Percentiles rank a stretch among this genome's conserved stretches.
Conservation (phyloP, 1,284 basidiomycete genomes). For the Leucoagaricus sp. region DNA sequence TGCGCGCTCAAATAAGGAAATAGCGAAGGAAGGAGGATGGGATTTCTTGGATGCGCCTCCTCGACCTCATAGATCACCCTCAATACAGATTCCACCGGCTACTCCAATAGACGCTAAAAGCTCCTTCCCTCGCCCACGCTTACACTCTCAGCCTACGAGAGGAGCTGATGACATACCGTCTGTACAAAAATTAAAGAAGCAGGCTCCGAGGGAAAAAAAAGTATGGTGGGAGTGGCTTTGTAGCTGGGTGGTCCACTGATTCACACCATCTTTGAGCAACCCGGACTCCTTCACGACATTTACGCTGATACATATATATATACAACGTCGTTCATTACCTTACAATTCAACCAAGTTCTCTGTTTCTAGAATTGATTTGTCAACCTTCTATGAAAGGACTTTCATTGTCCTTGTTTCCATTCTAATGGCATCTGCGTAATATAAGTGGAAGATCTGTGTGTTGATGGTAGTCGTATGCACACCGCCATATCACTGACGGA, state of each 20-base stretch:
- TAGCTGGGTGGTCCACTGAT: background rate
- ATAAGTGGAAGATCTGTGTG: background rate
- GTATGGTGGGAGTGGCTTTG: background rate
- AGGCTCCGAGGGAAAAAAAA: background rate
- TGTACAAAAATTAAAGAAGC: background rate
- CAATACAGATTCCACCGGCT: background rate
- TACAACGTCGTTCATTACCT: background rate
- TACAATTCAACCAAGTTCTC: too few relatives aligned
- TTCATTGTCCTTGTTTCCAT: background rate
- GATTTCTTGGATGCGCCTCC: conserved; percentile 8
- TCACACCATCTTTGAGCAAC: background rate
- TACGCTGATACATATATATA: background rate
- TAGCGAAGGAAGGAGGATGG: conserved; percentile 4
- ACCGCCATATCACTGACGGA: background rate
- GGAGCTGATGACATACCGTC: background rate
- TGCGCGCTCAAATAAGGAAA: conserved; percentile 5
- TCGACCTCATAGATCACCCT: background rate
- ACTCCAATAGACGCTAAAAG: background rate
- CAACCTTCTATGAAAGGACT: background rate
- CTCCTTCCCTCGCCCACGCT: background rate
- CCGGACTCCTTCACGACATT: background rate
- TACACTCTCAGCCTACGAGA: background rate
- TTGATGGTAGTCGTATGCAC: background rate
- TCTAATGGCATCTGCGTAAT: background rate
- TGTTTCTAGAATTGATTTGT: too few relatives aligned